Base-by-base conservation (phyloP, 208 protist species). In the Strigomonas galati region DNA sequence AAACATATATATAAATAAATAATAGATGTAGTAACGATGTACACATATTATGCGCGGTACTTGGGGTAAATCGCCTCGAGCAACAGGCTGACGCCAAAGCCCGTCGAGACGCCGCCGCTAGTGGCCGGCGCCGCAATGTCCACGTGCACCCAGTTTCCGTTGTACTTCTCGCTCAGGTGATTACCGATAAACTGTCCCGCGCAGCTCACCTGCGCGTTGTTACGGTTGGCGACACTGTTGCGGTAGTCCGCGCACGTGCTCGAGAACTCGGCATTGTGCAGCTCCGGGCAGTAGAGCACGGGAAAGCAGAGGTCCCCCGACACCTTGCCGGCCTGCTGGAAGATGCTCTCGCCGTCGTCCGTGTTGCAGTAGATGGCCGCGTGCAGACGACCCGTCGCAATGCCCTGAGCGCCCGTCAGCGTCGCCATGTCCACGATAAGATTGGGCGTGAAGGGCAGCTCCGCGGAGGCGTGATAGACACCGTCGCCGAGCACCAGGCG, bases 391-490 rank as follows among this genome's bases (percentile, higher is more conserved):
- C 93, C 93, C 2, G 90, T 96, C 12, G 90, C 85, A n/a, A 93
- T 78, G 15, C 75, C 76, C 53, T 97, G 93, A 10, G 89, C 91
- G 14, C 94, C 94, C 2, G 94, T 98, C 23, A 97, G 72, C 9
- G 94, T 98, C 21, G 92, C 94, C 80, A 97, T 92, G 67, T 96
- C 90, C 6, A 98, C 69, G 58, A 98, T 80, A 35, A 89, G 71
- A 64, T 72, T 74, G 7, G 94, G 92, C 31, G 81, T 91, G 69
- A 85, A 88, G 40, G 72, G 60, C 27, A 95, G 85, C 53, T 91
- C 65, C 3, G 86, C 83, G 40, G 69, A 75, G 61, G 91, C 92
- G 75, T 97, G 94, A 69, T 85, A 89, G 27, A 98, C 81, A 28
- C 87, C 94, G 68, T 98, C 94, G 15, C 78, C 78, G 6, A 98